Evolutionary conservation across 2,329 filamentous ascomycete species (phyloP).

Genomic region (Cordyceps cicadae): DNA sequence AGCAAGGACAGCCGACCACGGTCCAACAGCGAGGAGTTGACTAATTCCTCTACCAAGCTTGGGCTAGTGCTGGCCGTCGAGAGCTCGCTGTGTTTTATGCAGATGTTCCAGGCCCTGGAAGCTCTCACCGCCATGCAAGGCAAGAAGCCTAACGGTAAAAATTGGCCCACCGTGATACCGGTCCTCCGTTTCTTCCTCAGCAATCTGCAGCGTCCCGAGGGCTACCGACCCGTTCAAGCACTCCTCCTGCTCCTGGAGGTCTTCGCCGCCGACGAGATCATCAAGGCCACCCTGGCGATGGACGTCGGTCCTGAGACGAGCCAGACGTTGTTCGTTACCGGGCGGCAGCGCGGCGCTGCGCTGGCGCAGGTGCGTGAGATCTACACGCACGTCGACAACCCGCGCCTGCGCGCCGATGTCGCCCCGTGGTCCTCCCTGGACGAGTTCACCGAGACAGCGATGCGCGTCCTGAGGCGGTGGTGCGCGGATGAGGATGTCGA

Average conservation of each 20-base stretch:
- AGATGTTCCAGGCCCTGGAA: constrained; percentile 42
- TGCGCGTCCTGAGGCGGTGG: constrained; percentile 36
- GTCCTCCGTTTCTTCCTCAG: constrained; percentile 33
- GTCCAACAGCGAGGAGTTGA: constrained; percentile 18
- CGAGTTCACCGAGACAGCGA: constrained; percentile 30
- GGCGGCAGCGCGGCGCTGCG: constrained; percentile 20
- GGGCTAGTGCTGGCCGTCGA: constrained; percentile 38
- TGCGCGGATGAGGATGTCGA: constrained; percentile 35
- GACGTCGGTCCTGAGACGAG: constrained; percentile 11
- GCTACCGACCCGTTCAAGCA: constrained; percentile 31
- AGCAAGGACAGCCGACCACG: constrained; percentile 15
- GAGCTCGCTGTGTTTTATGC: constrained; percentile 45
- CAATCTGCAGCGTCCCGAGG: constrained; percentile 27
- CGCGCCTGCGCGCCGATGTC: constrained; percentile 24
- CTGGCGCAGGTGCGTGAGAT: constrained; percentile 26
- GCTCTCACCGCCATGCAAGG: constrained; percentile 32
- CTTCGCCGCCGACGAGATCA: constrained; percentile 37
- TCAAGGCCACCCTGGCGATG: constrained; percentile 26
- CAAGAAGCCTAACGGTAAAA: constrained; percentile 31
- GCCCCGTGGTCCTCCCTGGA: constrained; percentile 37
- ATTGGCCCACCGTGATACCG: constrained; percentile 38
- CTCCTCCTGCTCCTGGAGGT: constrained; percentile 37
- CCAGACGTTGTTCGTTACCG: constrained; percentile 19
- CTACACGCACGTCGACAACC: constrained; percentile 22
- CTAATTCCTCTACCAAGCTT: constrained; percentile 33